phyloP scores from a whole-genome alignment of 805 yeast genomes.

The Torulaspora microellipsoides region DNA sequence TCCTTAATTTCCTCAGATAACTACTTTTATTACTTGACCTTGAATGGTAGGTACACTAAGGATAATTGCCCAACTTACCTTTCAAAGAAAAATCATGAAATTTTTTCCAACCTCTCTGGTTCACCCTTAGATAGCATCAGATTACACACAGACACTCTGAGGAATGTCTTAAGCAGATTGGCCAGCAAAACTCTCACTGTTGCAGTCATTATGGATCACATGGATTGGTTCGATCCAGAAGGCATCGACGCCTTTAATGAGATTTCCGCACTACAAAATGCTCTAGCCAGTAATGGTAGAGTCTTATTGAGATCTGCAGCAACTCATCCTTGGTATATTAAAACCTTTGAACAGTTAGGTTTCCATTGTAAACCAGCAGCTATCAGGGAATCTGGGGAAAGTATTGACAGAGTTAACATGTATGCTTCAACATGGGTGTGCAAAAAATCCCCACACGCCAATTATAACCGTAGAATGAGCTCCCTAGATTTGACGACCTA shows the following conservation, averaged over 20 bases:
- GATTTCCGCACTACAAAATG: slow-evolving; percentile 56
- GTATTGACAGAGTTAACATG: slow-evolving; percentile 81
- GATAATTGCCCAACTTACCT: slow-evolving; percentile 74
- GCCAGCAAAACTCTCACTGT: slow-evolving; percentile 60
- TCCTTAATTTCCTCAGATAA: slow-evolving; percentile 65
- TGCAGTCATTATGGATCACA: slow-evolving; percentile 84
- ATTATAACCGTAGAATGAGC: slow-evolving; percentile 6
- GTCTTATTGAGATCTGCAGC: slow-evolving; percentile 76
- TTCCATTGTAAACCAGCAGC: slow-evolving; percentile 68
- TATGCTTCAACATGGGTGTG: slow-evolving; percentile 88
- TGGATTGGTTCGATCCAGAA: slow-evolving; percentile 82
- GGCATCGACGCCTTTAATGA: slow-evolving; percentile 63
- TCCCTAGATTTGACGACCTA: slow-evolving; percentile 1
- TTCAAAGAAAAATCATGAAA: slow-evolving; percentile 52
- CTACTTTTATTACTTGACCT: slow-evolving; percentile 69
- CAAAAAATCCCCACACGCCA: neutral
- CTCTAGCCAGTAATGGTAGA: slow-evolving; percentile 63
- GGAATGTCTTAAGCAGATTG: slow-evolving; percentile 67
- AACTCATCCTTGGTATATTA: slow-evolving; percentile 70
- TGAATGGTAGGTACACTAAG: slow-evolving; percentile 55
- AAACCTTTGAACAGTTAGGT: slow-evolving; percentile 61
- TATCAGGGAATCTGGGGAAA: slow-evolving; percentile 53
- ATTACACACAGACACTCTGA: slow-evolving; percentile 73
- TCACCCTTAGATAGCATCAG: slow-evolving; percentile 66
- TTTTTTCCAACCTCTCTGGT: slow-evolving; percentile 38